These are phyloP conservation scores for Esteya vermicola DNA, from an alignment of 2,329 filamentous ascomycete genomes.

Conservation along the genomic window DNA sequence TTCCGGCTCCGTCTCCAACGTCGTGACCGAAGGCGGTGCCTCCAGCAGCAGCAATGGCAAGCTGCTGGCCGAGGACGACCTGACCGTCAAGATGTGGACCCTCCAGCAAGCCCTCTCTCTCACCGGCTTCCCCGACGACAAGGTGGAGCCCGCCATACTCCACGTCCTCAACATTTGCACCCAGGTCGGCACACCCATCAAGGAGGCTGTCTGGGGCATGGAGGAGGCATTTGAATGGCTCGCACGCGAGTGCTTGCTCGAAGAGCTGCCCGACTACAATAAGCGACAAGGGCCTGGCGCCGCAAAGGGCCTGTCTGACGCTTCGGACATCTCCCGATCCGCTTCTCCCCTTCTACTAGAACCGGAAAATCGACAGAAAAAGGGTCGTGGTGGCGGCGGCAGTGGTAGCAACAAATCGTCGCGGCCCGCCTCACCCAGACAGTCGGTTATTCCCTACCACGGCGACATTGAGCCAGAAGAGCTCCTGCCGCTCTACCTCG, in stretches of 20 bases:
- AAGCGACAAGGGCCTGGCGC: conserved; percentile 22
- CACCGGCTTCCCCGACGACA: conserved; percentile 51
- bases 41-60: conserved; percentile 24
- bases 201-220: conserved; percentile 67
- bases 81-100: conserved; percentile 71
- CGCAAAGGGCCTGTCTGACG: conserved; percentile 26
- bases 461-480: conserved; percentile 64
- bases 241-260: conserved; percentile 55
- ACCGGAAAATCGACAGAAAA: conserved; percentile 16
- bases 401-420: conserved; percentile 19
- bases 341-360: conserved; percentile 31
- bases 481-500: conserved; percentile 61
- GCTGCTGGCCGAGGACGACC: conserved; percentile 58
- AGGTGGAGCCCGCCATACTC: conserved; percentile 49
- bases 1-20: conserved; percentile 33
- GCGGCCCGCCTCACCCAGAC: conserved; percentile 22
- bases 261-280: conserved; percentile 62
- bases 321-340: conserved; percentile 33
- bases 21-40: conserved; percentile 27
- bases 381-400: no score
- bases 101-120: conserved; percentile 58
- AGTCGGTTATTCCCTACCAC: conserved; percentile 37
- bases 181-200: conserved; percentile 39
- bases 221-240: conserved; percentile 86
- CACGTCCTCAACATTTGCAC: conserved; percentile 54